A percentile compares a stretch with the other conserved stretches of the same genome.
phyloP scores from a whole-genome alignment of 495 filamentous ascomycete species.

The Talaromyces liani region DNA sequence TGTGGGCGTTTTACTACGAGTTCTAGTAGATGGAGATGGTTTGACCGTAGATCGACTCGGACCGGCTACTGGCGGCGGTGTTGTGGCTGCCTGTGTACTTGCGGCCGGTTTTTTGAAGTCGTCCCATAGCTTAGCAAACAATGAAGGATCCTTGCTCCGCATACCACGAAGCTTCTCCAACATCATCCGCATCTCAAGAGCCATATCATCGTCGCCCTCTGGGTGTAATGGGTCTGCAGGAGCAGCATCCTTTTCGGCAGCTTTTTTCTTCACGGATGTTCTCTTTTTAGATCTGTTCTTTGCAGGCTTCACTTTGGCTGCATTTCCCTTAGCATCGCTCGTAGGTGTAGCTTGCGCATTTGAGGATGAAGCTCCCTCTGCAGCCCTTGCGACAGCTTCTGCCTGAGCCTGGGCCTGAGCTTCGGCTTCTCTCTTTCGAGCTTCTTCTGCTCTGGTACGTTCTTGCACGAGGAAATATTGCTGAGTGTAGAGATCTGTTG shows the following conservation, averaged over 20 bases:
- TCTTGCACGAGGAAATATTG: constrained; percentile 15
- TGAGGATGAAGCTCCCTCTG: constrained; percentile 3
- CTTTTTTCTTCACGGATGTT: constrained; percentile 1
- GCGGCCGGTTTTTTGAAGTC: constrained; percentile 21
- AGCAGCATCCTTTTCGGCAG: background rate
- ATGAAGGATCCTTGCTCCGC: constrained; percentile 23
- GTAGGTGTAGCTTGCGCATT: constrained; percentile 3
- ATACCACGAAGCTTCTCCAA: constrained; percentile 29
- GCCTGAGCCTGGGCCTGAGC: background rate
- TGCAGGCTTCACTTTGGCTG: background rate
- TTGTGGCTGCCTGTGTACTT: background rate
- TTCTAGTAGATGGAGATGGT: background rate
- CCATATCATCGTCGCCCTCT: constrained; percentile 16
- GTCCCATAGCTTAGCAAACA: constrained; percentile 27
- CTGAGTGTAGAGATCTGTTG: constrained; percentile 22
- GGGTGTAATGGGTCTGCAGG: background rate
- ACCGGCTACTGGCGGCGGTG: background rate
- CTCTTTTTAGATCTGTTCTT: constrained; percentile 4
- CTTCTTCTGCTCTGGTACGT: constrained; percentile 13
- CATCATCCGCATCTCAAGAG: constrained; percentile 27
- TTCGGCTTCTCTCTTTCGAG: constrained; percentile 8
- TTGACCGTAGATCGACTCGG: background rate
- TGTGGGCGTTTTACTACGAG: background rate
- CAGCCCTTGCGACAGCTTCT: constrained; percentile 3
- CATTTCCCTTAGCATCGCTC: background rate